A percentile compares a stretch with the other conserved stretches of the same genome.
Conservation (phyloP, 495 filamentous ascomycete genomes). For the Xylaria intraflava region DNA sequence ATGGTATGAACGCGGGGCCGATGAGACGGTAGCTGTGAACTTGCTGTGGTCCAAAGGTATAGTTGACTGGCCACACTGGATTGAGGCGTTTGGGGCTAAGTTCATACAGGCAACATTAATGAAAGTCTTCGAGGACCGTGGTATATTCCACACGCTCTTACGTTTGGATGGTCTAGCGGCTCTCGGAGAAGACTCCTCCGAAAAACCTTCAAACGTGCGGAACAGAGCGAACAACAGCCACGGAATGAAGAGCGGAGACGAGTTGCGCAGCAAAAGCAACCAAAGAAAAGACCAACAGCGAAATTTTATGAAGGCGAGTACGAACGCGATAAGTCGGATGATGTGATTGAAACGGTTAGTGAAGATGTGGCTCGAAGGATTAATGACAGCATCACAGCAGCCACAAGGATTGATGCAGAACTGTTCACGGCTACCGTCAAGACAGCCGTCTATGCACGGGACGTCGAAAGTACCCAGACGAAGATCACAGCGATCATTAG, state of each 20-base stretch:
- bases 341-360: not conserved
- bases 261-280: not conserved
- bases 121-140: constrained; percentile 2
- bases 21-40: constrained; percentile 1
- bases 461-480: not conserved
- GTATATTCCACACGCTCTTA: not conserved
- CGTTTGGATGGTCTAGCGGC: constrained; percentile 1
- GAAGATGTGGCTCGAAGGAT: constrained; percentile 1
- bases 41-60: constrained; percentile 4
- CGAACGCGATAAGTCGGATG: not conserved
- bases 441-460: not conserved
- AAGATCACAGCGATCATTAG: not conserved
- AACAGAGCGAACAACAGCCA: not conserved
- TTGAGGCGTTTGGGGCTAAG: not conserved
- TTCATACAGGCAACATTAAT: not conserved
- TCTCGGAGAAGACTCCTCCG: constrained; percentile 3
- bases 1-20: not conserved
- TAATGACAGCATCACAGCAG: not conserved
- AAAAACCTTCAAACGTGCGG: not conserved
- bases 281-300: not conserved
- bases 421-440: not conserved
- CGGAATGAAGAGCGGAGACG: not conserved
- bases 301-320: not conserved
- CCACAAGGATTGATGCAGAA: not conserved
- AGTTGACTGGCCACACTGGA: not conserved